Conservation (phyloP, 1,139 yeast species). For the Magnusiomyces tetraspermus region DNA sequence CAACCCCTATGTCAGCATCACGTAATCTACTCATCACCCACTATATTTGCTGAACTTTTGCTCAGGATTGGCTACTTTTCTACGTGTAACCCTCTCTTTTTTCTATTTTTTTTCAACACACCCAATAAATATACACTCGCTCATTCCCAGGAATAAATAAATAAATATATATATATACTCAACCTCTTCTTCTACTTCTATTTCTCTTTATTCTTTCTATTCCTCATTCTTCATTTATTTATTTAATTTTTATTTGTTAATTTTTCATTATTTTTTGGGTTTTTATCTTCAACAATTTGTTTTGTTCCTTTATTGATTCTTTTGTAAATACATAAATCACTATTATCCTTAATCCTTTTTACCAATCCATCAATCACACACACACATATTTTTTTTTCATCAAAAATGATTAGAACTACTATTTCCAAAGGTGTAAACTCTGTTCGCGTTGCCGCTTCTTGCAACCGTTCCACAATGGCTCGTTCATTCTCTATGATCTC, state of each 20-base stretch:
- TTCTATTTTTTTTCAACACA: background rate
- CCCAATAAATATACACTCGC: too few relatives aligned
- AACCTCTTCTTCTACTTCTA: background rate
- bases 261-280: too few relatives aligned
- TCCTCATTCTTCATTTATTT: background rate
- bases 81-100: too few relatives aligned
- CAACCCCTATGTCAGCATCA: background rate
- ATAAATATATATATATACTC: background rate
- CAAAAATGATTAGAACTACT: conserved; percentile 12
- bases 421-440: conserved; percentile 5
- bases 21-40: background rate
- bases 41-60: background rate
- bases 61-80: too few relatives aligned
- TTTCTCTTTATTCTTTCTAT: background rate
- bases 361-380: background rate
- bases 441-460: conserved; percentile 3
- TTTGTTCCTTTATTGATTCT: background rate
- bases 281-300: too few relatives aligned
- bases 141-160: too few relatives aligned
- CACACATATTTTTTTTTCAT: background rate
- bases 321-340: background rate
- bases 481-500: background rate
- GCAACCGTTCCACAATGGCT: background rate
- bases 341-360: background rate
- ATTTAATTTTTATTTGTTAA: too few relatives aligned